Evolutionary conservation across 805 yeast species (phyloP).

Genomic region (Candida pini): DNA sequence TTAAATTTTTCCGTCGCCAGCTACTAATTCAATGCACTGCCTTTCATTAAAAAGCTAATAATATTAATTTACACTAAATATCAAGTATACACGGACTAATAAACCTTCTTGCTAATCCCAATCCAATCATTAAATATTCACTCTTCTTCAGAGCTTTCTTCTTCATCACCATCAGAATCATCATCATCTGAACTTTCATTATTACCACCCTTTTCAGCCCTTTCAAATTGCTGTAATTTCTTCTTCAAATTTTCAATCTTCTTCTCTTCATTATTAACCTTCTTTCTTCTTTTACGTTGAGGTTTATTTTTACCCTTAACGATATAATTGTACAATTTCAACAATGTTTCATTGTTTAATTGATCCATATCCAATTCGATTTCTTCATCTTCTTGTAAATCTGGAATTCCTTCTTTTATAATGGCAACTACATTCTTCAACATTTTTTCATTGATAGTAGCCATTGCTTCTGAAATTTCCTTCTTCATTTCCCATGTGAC

Average conservation of each 20-base stretch:
- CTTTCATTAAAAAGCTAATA: too few species aligned
- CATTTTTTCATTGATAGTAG: slow-evolving; percentile 68
- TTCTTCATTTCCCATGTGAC: slow-evolving; percentile 96
- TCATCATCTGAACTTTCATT: slow-evolving; percentile 58
- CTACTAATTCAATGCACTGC: neutral
- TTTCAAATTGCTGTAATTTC: slow-evolving; percentile 68
- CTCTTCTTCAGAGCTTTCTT: slow-evolving; percentile 21
- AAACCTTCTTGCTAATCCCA: too few species aligned
- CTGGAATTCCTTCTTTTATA: slow-evolving; percentile 72
- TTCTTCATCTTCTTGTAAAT: slow-evolving; percentile 74
- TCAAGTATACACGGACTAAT: slow-evolving; percentile 12
- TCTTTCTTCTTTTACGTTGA: slow-evolving; percentile 38
- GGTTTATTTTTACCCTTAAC: slow-evolving; percentile 39
- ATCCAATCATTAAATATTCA: too few species aligned
- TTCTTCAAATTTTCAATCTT: slow-evolving; percentile 69
- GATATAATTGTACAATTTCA: slow-evolving; percentile 80
- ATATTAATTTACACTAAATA: slow-evolving; percentile 13
- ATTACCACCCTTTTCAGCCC: slow-evolving; percentile 51
- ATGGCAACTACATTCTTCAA: slow-evolving; percentile 78
- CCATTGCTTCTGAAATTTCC: slow-evolving; percentile 82
- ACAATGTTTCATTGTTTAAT: slow-evolving; percentile 75
- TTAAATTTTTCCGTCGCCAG: too few species aligned
- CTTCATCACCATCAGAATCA: slow-evolving; percentile 47
- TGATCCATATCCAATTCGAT: slow-evolving; percentile 95
- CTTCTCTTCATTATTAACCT: slow-evolving; percentile 60